Conservation (phyloP, 495 filamentous ascomycete genomes). For the Parachaetomium inaequale region DNA sequence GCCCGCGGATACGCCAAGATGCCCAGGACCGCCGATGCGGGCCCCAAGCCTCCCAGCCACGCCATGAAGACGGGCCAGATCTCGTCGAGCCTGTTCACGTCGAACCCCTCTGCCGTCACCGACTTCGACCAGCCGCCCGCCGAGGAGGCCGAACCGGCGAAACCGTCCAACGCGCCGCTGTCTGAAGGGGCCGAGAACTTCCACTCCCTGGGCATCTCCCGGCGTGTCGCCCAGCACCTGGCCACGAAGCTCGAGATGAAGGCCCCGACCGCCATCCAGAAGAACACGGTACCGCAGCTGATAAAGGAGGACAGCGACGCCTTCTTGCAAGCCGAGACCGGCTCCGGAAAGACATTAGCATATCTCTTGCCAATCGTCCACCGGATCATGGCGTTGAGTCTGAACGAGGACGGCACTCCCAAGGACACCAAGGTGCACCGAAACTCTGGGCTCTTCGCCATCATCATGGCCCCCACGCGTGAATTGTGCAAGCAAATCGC, state of each 20-base stretch:
- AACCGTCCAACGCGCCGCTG: slow-evolving; percentile 96
- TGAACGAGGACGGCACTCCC: slow-evolving; percentile 43
- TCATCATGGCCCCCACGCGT: slow-evolving; percentile 85
- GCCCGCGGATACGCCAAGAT: slow-evolving; percentile 21
- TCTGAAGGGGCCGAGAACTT: slow-evolving; percentile 78
- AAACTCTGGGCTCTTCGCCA: slow-evolving; percentile 85
- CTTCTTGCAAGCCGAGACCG: slow-evolving; percentile 95
- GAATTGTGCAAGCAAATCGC: slow-evolving; percentile 93
- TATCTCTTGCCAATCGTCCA: slow-evolving; percentile 91
- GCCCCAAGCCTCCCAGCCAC: slow-evolving; percentile 24
- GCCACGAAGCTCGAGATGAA: slow-evolving; percentile 82
- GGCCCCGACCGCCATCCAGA: slow-evolving; percentile 92
- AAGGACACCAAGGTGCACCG: slow-evolving; percentile 58
- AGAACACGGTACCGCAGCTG: slow-evolving; percentile 68
- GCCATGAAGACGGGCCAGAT: slow-evolving; percentile 48
- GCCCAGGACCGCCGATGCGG: slow-evolving; percentile 19
- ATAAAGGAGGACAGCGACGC: slow-evolving; percentile 82
- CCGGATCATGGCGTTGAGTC: slow-evolving; percentile 72
- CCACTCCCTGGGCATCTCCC: slow-evolving; percentile 72
- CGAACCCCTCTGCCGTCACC: slow-evolving; percentile 68
- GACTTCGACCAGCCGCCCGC: slow-evolving; percentile 43
- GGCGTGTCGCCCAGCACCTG: slow-evolving; percentile 73
- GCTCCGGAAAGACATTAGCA: slow-evolving; percentile 93
- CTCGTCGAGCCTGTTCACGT: slow-evolving; percentile 87
- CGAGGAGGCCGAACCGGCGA: slow-evolving; percentile 50